These are phyloP conservation scores for Pleurotus djamor DNA, from an alignment of 768 basidiomycete genomes.

Conservation along the genomic window DNA sequence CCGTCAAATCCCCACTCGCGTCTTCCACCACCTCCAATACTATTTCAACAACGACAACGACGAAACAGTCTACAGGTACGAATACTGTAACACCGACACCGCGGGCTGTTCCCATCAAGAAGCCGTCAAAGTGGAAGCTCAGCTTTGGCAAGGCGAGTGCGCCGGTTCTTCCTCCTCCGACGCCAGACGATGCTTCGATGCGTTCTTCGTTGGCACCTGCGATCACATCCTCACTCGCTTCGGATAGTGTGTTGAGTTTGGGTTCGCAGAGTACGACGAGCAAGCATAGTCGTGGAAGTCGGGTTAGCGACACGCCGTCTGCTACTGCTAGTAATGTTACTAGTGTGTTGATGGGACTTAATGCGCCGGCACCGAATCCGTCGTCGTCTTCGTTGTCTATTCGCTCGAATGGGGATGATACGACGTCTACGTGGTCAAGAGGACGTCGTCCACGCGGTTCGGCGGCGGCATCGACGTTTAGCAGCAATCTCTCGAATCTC, in stretches of 20 bases:
- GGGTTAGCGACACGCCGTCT: conserved; percentile 35
- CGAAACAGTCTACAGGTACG: too few relatives aligned
- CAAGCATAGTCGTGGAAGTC: conserved; percentile 1
- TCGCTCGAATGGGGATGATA: conserved; percentile 33
- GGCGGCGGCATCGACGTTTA: conserved; percentile 14
- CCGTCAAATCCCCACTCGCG: conserved; percentile 24
- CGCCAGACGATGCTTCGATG: conserved; percentile 28
- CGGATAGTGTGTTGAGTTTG: conserved; percentile 6
- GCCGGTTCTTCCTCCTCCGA: conserved; percentile 31
- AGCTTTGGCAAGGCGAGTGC: conserved; percentile 62
- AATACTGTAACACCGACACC: conserved; percentile 1
- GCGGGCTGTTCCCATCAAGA: conserved; percentile 44
- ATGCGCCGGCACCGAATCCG: conserved; percentile 35
- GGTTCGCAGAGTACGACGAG: conserved; percentile 4
- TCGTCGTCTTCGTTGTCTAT: conserved; percentile 15
- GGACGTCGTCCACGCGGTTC: conserved; percentile 36
- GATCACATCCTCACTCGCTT: neutral
- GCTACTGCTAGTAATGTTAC: conserved; percentile 79
- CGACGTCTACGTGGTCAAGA: conserved; percentile 43
- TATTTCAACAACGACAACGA: too few relatives aligned
- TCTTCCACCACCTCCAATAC: conserved; percentile 13
- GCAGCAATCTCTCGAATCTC: conserved; percentile 9
- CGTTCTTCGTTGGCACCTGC: conserved; percentile 1
- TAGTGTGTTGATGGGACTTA: conserved; percentile 69
- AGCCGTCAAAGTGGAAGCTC: conserved; percentile 86